Evolutionary conservation across 169 alveolate species (phyloP), one percentile per base, ranked within the genome.

Genomic region (Eimeria sp.): DNA sequence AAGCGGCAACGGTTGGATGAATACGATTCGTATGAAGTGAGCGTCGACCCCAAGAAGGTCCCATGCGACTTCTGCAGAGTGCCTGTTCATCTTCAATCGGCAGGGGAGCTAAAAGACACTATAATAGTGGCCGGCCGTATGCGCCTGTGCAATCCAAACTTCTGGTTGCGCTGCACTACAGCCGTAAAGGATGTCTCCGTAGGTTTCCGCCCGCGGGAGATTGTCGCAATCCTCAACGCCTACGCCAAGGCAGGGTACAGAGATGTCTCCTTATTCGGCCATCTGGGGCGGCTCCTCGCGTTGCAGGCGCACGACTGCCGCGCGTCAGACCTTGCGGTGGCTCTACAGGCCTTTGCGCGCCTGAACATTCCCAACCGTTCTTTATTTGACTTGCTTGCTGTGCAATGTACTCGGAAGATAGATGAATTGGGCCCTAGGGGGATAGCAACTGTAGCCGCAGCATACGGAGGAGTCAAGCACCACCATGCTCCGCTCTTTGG

Each of bases 131-230:
- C 96, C 11, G 97, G 95, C 14, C 93, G 89, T 62, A 72, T 89
- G 37, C 93, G 90, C 33, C 74, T 89, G 74, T 4, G 46, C 71
- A 95, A 90, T 43, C 90, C 95, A 2, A 90, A 95, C 25, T 95
- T 95, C 85, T 95, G 97, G 97, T n/a, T 56, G 93, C 95, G 95
- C 54, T 95, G 97, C 95, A 82, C 95, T n/a, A 43, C 94, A 13
- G 97, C 97, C 27, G 95, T 89, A 30, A 33, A n/a, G 49, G 97
- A 95, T 56, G 54, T 89, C 6, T 62, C 91, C 52, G 40, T 43
- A n/a, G 90, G 91, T 43, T 89, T 89, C 95, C 87, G 95, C n/a
- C 74, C 82, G 60, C 27, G 94, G 64, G 97, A 95, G 49, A 85
- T 95, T 33, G 95, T 88, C 74, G 68, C 78, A 0, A 89, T 89